A percentile compares a stretch with the other conserved stretches of the same genome.
These are phyloP conservation scores for sweet orange (Citrus sinensis) DNA, from an alignment of 345 rosid genomes.

Conservation along the genomic window DNA sequence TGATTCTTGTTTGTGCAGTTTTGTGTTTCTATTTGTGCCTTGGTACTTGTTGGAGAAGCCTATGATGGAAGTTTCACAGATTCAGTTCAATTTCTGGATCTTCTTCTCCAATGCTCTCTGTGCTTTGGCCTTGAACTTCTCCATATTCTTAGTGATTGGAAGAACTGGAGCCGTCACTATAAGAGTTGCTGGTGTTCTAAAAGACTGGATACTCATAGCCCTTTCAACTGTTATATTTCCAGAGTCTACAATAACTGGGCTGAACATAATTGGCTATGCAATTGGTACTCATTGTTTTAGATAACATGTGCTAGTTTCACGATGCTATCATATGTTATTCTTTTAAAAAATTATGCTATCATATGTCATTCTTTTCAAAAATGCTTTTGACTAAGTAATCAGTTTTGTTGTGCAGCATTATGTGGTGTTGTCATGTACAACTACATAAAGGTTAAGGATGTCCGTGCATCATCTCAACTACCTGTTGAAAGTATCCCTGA, in stretches of 20 bases:
- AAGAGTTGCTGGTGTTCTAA: slow-evolving; percentile 94
- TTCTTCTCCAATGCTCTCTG: slow-evolving; percentile 94
- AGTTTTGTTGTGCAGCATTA: slow-evolving; percentile 49
- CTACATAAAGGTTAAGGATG: slow-evolving; percentile 79
- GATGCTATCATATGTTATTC: background rate
- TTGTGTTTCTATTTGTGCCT: slow-evolving; percentile 83
- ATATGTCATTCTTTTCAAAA: background rate
- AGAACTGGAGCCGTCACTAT: slow-evolving; percentile 96
- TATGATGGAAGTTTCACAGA: slow-evolving; percentile 69
- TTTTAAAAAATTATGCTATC: background rate
- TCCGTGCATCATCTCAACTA: slow-evolving; percentile 61
- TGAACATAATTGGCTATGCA: slow-evolving; percentile 90
- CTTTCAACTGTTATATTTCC: slow-evolving; percentile 91
- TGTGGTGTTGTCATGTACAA: slow-evolving; percentile 97
- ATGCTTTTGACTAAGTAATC: background rate
- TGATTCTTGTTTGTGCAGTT: slow-evolving; percentile 55
- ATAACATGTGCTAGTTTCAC: background rate
- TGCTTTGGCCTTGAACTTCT: slow-evolving; percentile 87
- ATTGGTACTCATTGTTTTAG: slow-evolving; percentile 53
- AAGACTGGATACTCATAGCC: slow-evolving; percentile 97
- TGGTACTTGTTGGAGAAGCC: slow-evolving; percentile 93
- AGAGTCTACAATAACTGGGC: slow-evolving; percentile 87
- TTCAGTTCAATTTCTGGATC: slow-evolving; percentile 95
- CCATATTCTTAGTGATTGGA: slow-evolving; percentile 89
- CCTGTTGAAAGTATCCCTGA: slow-evolving; percentile 65